Evolutionary conservation across 192 early-diverging fungal species (phyloP).

Genomic region (Coemansia sp.): DNA sequence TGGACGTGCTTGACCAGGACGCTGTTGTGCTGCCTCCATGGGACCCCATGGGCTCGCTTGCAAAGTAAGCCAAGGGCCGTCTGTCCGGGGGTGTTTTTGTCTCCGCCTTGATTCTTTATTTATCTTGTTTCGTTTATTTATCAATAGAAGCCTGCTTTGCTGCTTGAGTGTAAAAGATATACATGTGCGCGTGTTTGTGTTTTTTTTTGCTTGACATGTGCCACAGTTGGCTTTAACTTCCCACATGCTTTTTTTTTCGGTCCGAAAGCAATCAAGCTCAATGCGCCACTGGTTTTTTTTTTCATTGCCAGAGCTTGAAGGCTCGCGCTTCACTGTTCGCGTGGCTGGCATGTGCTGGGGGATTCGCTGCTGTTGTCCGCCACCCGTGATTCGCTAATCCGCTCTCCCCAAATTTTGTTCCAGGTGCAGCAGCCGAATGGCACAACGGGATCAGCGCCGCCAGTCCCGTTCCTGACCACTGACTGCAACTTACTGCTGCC

Average conservation of each 20-base stretch:
- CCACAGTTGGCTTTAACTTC: too few species aligned
- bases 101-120: background rate
- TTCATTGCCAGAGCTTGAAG: background rate
- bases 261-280: background rate
- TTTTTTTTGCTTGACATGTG: background rate
- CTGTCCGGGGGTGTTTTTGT: background rate
- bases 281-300: background rate
- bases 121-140: background rate
- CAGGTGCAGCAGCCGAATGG: too few species aligned
- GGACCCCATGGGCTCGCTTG: conserved; percentile 78
- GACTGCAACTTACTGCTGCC: too few species aligned
- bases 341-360: background rate
- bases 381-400: background rate
- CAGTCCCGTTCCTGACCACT: too few species aligned
- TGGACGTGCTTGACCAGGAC: conserved; percentile 65
- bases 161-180: background rate
- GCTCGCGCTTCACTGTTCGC: background rate
- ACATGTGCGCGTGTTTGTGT: background rate
- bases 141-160: background rate
- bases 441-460: too few species aligned
- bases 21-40: conserved; percentile 71
- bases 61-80: conserved; percentile 25
- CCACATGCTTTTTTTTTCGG: background rate
- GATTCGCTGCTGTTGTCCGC: background rate
- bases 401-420: too few species aligned